These are phyloP conservation scores for Pseudogymnoascus sp. DNA, from an alignment of 2,329 filamentous ascomycete species.

Conservation along the genomic window DNA sequence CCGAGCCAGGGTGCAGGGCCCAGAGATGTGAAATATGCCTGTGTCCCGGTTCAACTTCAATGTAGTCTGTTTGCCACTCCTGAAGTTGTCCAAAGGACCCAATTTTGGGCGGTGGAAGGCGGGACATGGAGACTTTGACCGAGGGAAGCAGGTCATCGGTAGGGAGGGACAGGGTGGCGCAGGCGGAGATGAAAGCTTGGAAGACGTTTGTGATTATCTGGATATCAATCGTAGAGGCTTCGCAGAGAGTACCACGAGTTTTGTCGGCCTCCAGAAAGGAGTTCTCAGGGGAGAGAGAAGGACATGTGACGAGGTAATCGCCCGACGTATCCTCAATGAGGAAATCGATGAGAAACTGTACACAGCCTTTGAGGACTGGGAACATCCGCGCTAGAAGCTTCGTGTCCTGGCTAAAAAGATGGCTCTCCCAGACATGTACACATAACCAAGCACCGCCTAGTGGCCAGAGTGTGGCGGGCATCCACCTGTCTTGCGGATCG, in stretches of 20 bases:
- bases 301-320: conserved; percentile 28
- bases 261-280: conserved; percentile 22
- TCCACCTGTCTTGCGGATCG: conserved; percentile 27
- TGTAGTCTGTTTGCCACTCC: conserved; percentile 34
- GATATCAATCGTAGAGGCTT: conserved; percentile 40
- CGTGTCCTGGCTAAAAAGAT: conserved; percentile 28
- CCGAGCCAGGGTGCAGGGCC: conserved; percentile 34
- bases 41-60: conserved; percentile 35
- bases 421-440: conserved; percentile 33
- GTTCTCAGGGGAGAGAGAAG: conserved; percentile 34
- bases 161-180: conserved; percentile 18
- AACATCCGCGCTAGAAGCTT: conserved; percentile 24
- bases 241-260: conserved; percentile 29
- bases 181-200: conserved; percentile 21
- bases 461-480: conserved; percentile 31
- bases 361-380: conserved; percentile 26
- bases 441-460: conserved; percentile 35
- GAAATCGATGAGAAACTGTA: conserved; percentile 30
- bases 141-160: conserved; percentile 25
- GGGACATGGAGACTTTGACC: conserved; percentile 8
- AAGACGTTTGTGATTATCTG: conserved; percentile 36
- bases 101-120: conserved; percentile 22
- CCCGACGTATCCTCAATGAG: conserved; percentile 25
- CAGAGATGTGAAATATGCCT: conserved; percentile 39
- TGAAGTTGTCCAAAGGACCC: conserved; percentile 31